Evolutionary conservation across 495 filamentous ascomycete species (phyloP).

Genomic region (Rhypophila decipiens): DNA sequence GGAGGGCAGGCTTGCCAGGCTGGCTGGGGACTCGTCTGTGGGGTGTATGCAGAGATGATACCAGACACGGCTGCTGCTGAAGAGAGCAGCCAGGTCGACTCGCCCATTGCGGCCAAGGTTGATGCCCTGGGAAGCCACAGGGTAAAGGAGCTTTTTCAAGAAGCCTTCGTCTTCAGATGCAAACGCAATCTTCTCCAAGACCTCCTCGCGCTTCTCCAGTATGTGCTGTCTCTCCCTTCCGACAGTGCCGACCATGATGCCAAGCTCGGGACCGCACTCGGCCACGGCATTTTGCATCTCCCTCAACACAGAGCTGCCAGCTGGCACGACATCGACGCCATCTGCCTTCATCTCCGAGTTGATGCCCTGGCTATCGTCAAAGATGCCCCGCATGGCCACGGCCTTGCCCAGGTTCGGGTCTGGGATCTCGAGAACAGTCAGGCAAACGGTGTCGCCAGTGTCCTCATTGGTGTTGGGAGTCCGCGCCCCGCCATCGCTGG

Average conservation of each 20-base stretch:
- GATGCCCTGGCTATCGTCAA: conserved; percentile 87
- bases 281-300: conserved; percentile 79
- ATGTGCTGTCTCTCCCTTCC: conserved; percentile 70
- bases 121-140: conserved; percentile 67
- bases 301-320: conserved; percentile 69
- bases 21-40: conserved; percentile 74
- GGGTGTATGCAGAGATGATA: conserved; percentile 91
- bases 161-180: conserved; percentile 81
- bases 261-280: conserved; percentile 75
- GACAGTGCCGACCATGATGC: conserved; percentile 58
- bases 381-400: conserved; percentile 75
- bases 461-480: conserved; percentile 61
- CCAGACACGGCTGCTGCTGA: conserved; percentile 85
- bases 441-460: conserved; percentile 74
- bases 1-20: conserved; percentile 54
- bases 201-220: conserved; percentile 70
- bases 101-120: conserved; percentile 66
- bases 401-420: conserved; percentile 76
- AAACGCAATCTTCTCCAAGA: conserved; percentile 78
- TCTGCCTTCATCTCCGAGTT: conserved; percentile 96
- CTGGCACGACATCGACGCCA: conserved; percentile 63
- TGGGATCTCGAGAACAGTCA: conserved; percentile 85
- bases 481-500: conserved; percentile 52
- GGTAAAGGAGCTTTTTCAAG: conserved; percentile 75
- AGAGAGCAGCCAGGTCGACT: conserved; percentile 60